These are phyloP conservation scores for Theobroma cacao DNA, from an alignment of 345 rosid genomes.

Conservation along the genomic window DNA sequence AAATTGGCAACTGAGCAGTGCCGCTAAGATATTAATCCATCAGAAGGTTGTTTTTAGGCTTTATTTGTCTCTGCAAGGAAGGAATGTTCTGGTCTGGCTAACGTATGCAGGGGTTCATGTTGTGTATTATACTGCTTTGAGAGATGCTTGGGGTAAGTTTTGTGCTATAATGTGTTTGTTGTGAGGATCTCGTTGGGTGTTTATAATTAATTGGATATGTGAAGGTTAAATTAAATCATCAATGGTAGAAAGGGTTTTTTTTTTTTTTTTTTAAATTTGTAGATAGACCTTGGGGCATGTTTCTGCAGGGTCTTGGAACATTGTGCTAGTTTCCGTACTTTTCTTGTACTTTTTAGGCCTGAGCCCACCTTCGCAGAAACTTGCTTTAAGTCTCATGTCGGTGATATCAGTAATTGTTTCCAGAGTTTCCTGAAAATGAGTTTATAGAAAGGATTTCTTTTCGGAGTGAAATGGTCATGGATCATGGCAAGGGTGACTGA, in stretches of 20 bases:
- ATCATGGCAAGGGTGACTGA: background rate
- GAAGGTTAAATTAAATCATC: slow-evolving; percentile 12
- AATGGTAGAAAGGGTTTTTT: slow-evolving; percentile 3
- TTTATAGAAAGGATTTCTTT: background rate
- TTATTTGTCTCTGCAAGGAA: slow-evolving; percentile 1
- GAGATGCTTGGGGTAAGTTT: slow-evolving; percentile 8
- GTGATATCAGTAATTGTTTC: background rate
- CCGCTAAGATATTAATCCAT: background rate
- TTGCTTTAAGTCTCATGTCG: background rate
- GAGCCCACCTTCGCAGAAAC: background rate
- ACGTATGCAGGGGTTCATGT: slow-evolving; percentile 9
- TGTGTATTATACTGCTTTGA: slow-evolving; percentile 15
- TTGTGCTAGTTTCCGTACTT: background rate
- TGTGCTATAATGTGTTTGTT: slow-evolving; percentile 16
- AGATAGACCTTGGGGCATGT: background rate
- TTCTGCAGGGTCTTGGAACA: background rate
- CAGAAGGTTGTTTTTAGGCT: slow-evolving; percentile 1
- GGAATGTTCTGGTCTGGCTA: slow-evolving; percentile 11
- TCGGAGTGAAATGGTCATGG: background rate
- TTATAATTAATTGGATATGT: slow-evolving; percentile 11
- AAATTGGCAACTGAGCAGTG: slow-evolving; percentile 12
- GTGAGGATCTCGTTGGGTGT: slow-evolving; percentile 19
- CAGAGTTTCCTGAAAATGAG: background rate
- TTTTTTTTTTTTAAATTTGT: slow-evolving; percentile 2
- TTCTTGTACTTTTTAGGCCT: background rate